Evolutionary conservation across 139 green algal genomes (phyloP).

Genomic region (Coccomyxa sp.): DNA sequence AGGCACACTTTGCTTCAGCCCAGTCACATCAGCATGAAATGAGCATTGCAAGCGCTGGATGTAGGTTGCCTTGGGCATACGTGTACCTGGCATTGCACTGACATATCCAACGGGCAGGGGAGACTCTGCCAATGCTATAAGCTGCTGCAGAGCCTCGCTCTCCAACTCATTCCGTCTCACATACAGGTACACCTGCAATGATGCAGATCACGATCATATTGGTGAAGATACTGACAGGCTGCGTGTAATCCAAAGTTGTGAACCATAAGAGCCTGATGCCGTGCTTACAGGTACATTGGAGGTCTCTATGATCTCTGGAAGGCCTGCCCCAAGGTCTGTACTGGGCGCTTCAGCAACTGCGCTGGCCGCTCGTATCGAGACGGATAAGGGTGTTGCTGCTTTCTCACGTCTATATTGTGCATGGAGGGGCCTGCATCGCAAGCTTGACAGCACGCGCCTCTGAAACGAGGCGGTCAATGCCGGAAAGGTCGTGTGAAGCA

Average conservation of each 20-base stretch:
- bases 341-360: too few relatives aligned
- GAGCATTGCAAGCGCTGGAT: slow-evolving; percentile 8
- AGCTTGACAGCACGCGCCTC: too few relatives aligned
- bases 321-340: slow-evolving; percentile 1
- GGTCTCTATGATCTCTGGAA: slow-evolving; percentile 17
- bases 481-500: too few relatives aligned
- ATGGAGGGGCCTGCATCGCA: too few relatives aligned
- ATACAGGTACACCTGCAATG: slow-evolving; percentile 25
- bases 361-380: too few relatives aligned
- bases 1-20: too few relatives aligned
- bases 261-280: neutral
- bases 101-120: slow-evolving; percentile 31
- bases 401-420: too few relatives aligned
- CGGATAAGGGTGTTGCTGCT: too few relatives aligned
- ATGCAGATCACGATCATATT: neutral
- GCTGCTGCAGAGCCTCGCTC: slow-evolving; percentile 27
- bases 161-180: slow-evolving; percentile 22
- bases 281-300: slow-evolving; percentile 16
- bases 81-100: slow-evolving; percentile 38
- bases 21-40: too few relatives aligned
- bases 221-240: neutral
- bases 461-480: too few relatives aligned
- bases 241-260: too few relatives aligned
- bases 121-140: slow-evolving; percentile 27
- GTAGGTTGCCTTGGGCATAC: slow-evolving; percentile 34